Conservation (phyloP, 805 yeast species). For the Candida tallmaniae region DNA sequence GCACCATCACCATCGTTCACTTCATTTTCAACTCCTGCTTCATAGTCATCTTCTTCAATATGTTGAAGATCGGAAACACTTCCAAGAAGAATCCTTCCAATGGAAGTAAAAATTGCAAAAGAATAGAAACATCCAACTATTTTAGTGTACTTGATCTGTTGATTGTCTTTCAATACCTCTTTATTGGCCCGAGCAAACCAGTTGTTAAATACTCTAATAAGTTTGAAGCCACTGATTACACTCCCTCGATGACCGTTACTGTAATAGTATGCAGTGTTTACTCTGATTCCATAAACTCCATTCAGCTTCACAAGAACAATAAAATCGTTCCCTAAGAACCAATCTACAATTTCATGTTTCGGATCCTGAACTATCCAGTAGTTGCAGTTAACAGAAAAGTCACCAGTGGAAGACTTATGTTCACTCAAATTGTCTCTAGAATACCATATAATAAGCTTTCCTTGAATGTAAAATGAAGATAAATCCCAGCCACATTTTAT, state of each 20-base stretch:
- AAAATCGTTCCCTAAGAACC: conserved; percentile 49
- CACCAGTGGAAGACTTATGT: conserved; percentile 15
- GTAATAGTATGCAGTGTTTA: conserved; percentile 14
- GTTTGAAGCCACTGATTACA: conserved; percentile 8
- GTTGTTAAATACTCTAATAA: conserved; percentile 12
- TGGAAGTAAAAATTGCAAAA: conserved; percentile 53
- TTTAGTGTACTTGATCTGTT: conserved; percentile 38
- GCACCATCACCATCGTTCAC: conserved; percentile 24
- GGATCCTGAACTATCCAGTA: conserved; percentile 41
- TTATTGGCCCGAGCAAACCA: no score
- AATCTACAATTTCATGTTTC: conserved; percentile 43
- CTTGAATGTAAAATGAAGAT: conserved; percentile 45
- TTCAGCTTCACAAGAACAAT: conserved; percentile 43
- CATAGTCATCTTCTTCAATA: no score
- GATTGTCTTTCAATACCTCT: conserved; percentile 19
- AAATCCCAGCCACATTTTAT: conserved; percentile 67
- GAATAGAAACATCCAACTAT: conserved; percentile 51
- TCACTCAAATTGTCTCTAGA: conserved; percentile 19
- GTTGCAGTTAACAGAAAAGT: conserved; percentile 26
- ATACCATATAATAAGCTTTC: conserved; percentile 57
- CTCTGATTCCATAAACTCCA: conserved; percentile 7
- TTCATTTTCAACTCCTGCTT: conserved; percentile 1
- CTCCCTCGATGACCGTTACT: conserved; percentile 10
- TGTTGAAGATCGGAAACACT: conserved; percentile 3
- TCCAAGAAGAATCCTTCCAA: conserved; percentile 43